These are phyloP conservation scores for Mycosphaerella sp. DNA, from an alignment of 2,329 filamentous ascomycete genomes.

Conservation along the genomic window DNA sequence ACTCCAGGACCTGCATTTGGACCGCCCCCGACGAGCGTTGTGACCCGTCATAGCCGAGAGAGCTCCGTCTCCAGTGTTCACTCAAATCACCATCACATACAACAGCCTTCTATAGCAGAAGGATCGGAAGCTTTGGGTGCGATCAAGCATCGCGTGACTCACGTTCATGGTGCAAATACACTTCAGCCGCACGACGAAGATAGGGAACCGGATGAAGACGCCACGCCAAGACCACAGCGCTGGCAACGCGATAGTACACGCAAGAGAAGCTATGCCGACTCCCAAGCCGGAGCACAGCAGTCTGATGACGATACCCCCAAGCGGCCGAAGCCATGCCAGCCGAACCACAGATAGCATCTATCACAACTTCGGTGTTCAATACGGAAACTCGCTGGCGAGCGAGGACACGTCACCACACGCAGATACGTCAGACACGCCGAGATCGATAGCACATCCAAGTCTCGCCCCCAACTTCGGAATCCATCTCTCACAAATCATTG, in stretches of 20 bases:
- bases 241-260: conserved; percentile 6
- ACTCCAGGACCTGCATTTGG: conserved; percentile 35
- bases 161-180: background rate
- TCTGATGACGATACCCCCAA: conserved; percentile 21
- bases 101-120: conserved; percentile 1
- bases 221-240: conserved; percentile 17
- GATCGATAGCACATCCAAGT: background rate
- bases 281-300: conserved; percentile 11
- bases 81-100: background rate
- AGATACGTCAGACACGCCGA: background rate
- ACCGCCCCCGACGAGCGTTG: conserved; percentile 20
- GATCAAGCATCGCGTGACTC: background rate
- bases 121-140: background rate
- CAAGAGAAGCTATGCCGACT: conserved; percentile 22
- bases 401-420: background rate
- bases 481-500: background rate
- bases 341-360: background rate
- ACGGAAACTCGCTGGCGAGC: background rate
- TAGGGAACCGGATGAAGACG: conserved; percentile 19
- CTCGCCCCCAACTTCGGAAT: background rate
- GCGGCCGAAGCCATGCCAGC: conserved; percentile 10
- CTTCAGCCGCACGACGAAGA: conserved; percentile 2
- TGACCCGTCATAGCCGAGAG: conserved; percentile 13
- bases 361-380: background rate
- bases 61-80: conserved; percentile 12